Conservation (phyloP, 164 flowering plant genomes). For the Paratinospora sagittata region DNA sequence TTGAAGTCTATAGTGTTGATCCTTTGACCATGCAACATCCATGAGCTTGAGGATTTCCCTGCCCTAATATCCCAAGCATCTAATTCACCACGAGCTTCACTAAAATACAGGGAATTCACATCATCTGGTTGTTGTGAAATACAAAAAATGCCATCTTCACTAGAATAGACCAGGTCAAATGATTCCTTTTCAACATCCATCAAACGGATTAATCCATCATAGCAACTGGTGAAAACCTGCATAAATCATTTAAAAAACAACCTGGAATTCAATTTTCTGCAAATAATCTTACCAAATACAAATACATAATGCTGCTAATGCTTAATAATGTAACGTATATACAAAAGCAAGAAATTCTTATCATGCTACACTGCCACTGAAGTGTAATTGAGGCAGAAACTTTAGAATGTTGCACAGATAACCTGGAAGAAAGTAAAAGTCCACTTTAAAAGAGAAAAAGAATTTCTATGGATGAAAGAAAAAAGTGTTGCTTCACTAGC, state of each 20-base stretch:
- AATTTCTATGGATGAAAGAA: neutral
- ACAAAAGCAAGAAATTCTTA: neutral
- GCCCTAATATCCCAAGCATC: constrained; percentile 57
- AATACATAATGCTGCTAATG: too few species aligned
- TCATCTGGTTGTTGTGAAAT: constrained; percentile 47
- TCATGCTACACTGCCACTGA: neutral
- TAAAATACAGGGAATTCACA: constrained; percentile 45
- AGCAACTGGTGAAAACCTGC: constrained; percentile 68
- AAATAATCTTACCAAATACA: neutral
- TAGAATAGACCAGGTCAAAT: constrained; percentile 49
- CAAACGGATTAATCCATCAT: constrained; percentile 65
- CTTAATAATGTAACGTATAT: neutral
- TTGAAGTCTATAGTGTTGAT: constrained; percentile 80
- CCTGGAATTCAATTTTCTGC: neutral
- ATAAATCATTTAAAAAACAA: constrained; percentile 2
- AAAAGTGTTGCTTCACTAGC: too few species aligned
- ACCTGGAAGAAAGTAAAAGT: neutral
- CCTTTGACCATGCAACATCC: constrained; percentile 53
- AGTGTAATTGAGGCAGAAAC: neutral
- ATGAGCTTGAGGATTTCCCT: constrained; percentile 37
- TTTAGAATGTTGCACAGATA: neutral
- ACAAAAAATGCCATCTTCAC: constrained; percentile 50
- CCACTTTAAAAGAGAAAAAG: neutral
- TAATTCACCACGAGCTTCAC: constrained; percentile 60
- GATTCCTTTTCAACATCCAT: constrained; percentile 77